Conservation (phyloP, 2,329 filamentous ascomycete genomes). For the Arachnomyces sp. region DNA sequence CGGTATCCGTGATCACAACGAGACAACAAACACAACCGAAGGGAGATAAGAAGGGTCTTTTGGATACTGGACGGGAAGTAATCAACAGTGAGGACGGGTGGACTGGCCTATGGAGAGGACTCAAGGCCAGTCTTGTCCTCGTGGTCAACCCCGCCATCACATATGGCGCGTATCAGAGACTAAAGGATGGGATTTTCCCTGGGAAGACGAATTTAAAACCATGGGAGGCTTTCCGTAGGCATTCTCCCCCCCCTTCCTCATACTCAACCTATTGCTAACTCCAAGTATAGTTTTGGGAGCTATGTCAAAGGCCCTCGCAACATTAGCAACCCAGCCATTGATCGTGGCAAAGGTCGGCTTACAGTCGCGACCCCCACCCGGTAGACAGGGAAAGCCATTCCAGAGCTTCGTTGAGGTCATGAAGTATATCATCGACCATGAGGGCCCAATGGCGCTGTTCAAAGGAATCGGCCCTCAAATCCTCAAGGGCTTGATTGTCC, state of each 20-base stretch:
- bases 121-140: slow-evolving; percentile 91
- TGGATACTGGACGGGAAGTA: slow-evolving; percentile 84
- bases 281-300: slow-evolving; percentile 66
- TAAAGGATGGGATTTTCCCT: slow-evolving; percentile 70
- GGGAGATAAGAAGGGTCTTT: slow-evolving; percentile 71
- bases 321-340: slow-evolving; percentile 83
- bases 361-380: slow-evolving; percentile 82
- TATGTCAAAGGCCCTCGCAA: slow-evolving; percentile 85
- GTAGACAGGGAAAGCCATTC: slow-evolving; percentile 81
- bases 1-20: slow-evolving; percentile 89
- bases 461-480: slow-evolving; percentile 96
- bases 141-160: slow-evolving; percentile 97
- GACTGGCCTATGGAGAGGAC: slow-evolving; percentile 81
- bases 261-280: not conserved
- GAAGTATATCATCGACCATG: slow-evolving; percentile 82
- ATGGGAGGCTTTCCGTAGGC: slow-evolving; percentile 85
- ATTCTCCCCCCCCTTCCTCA: not conserved
- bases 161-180: slow-evolving; percentile 88
- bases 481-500: slow-evolving; percentile 82
- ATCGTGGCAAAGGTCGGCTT: slow-evolving; percentile 97
- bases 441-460: slow-evolving; percentile 76
- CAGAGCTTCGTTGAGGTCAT: slow-evolving; percentile 91
- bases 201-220: slow-evolving; percentile 67
- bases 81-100: slow-evolving; percentile 83
- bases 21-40: slow-evolving; percentile 89